Base-by-base conservation (phyloP, 2,329 filamentous ascomycete genomes). In the Pseudocercospora fuligena region DNA sequence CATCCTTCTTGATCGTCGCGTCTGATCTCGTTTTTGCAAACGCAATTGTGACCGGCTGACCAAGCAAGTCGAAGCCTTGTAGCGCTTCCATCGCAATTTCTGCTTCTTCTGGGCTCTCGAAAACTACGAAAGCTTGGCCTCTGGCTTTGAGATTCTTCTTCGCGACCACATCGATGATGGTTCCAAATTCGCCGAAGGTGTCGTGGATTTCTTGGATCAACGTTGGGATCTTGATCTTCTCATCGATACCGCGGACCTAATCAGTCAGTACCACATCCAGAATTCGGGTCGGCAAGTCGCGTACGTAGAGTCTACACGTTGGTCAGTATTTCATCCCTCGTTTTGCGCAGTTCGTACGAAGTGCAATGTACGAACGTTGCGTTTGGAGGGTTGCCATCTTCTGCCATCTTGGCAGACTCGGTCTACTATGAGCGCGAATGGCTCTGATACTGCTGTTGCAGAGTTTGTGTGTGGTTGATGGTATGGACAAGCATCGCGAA, bases 61-160 rank as follows among this genome's bases (percentile, higher is more conserved):
- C 93, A 74, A 97, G 97, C 4, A 99, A 82, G 73, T 96, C 92
- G 79, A 99, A 99, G 8, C 93, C 94, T 75, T 97, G 91, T 69
- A 96, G 85, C 73, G 97, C 92, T 60, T 97, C 92, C 69, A 97
- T 91, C 19, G 95, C 94, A 69, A 88, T 86, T 61, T 87, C 83
- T 3, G 94, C 94, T n/a, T 89, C 88, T 63, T 93, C 91, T n/a
- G 90, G 83, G 68, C 84, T 87, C 73, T 96, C 93, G 78, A 93
- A 98, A 54, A 98, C 93, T 59, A 99, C 82, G 77, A 99, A 99
- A 0, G 95, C 95, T 81, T 99, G 95, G 12, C 95, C 95, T 78
- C 96, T 97, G 51, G 93, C 92, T 78, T 92, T 94, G 31, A 98
- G 81, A 79, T 96, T 97, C 70, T 88, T 92, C 83, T 97, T 97